A percentile compares a stretch with the other conserved stretches of the same genome.
Evolutionary conservation across 2,329 filamentous ascomycete genomes (phyloP).

Genomic region (Macrophomina tecta): DNA sequence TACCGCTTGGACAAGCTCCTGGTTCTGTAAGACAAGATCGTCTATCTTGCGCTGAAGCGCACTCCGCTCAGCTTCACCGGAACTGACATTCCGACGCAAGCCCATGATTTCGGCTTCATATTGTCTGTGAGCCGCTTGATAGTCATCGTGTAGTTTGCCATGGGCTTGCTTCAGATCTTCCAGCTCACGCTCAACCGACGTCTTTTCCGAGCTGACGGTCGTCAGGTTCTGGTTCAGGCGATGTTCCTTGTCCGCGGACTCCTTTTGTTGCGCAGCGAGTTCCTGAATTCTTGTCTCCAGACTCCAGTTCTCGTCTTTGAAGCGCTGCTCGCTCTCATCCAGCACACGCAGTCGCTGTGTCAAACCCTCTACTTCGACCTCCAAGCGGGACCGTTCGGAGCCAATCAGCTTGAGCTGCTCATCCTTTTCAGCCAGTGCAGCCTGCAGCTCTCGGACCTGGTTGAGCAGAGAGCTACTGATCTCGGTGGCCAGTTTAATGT

Average conservation of each 20-base stretch:
- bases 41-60: conserved; percentile 84
- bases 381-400: conserved; percentile 76
- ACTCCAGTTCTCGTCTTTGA: conserved; percentile 99
- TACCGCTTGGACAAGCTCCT: conserved; percentile 85
- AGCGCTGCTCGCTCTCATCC: conserved; percentile 92
- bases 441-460: conserved; percentile 91
- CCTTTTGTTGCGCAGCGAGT: conserved; percentile 72
- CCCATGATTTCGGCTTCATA: conserved; percentile 88
- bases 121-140: conserved; percentile 75
- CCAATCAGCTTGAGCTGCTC: conserved; percentile 79
- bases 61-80: conserved; percentile 79
- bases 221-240: conserved; percentile 77
- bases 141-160: conserved; percentile 80
- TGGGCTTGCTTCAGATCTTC: conserved; percentile 86
- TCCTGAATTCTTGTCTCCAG: conserved; percentile 93
- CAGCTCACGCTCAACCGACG: conserved; percentile 78
- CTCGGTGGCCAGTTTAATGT: conserved; percentile 98
- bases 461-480: conserved; percentile 93
- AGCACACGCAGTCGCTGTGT: conserved; percentile 80
- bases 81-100: conserved; percentile 78
- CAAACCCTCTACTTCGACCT: conserved; percentile 80
- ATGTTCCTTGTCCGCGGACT: conserved; percentile 81
- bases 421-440: conserved; percentile 83
- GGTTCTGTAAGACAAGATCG: conserved; percentile 85
- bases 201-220: conserved; percentile 75